These are phyloP conservation scores for Xylaria sp. DNA, from an alignment of 2,329 filamentous ascomycete species.

Conservation along the genomic window DNA sequence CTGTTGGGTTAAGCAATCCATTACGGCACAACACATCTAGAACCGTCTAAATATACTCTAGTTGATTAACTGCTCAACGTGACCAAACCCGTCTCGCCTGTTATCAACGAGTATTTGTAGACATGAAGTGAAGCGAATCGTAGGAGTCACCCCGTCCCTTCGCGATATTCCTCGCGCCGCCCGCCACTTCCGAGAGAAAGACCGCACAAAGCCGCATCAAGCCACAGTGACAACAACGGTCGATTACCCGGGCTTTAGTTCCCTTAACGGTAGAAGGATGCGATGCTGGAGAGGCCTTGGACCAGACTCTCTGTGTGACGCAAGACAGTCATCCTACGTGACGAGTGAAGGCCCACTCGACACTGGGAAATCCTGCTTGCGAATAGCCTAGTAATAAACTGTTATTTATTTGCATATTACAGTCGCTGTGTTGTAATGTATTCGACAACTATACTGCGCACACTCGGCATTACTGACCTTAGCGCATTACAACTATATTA, in stretches of 20 bases:
- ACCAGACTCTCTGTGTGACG: constrained; percentile 16
- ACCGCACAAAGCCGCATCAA: constrained; percentile 6
- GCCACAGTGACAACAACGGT: background rate
- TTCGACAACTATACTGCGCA: no score
- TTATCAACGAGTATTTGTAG: background rate
- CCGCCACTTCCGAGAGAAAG: constrained; percentile 17
- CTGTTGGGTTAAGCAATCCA: background rate
- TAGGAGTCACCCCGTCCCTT: background rate
- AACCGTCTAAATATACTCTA: constrained; percentile 10
- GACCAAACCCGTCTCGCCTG: background rate
- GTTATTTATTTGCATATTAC: no score
- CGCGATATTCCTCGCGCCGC: background rate
- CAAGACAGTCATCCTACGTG: constrained; percentile 7
- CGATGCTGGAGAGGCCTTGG: constrained; percentile 7
- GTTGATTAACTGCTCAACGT: background rate
- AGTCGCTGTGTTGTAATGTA: background rate
- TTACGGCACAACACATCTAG: background rate
- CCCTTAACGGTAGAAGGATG: constrained; percentile 20
- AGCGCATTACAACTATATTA: background rate
- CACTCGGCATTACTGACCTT: no score
- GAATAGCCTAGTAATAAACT: no score
- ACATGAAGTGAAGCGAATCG: background rate
- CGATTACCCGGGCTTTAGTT: background rate
- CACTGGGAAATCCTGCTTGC: constrained; percentile 7
- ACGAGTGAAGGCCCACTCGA: background rate